A percentile compares a stretch with the other conserved stretches of the same genome.
These are phyloP conservation scores for Colletotrichum spinosum DNA, from an alignment of 2,329 filamentous ascomycete genomes.

Conservation along the genomic window DNA sequence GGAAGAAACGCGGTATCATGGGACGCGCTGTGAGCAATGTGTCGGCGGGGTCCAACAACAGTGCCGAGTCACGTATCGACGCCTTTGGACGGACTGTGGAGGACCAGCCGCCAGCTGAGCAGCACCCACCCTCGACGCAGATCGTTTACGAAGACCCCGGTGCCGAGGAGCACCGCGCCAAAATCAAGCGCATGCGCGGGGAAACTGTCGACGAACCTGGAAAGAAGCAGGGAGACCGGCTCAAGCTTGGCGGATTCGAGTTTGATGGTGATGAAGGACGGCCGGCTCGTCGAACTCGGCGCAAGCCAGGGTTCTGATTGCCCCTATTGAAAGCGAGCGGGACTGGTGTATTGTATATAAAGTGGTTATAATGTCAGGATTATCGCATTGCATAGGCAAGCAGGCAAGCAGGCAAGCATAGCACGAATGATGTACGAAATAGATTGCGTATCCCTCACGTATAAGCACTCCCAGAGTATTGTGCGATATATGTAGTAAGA, in stretches of 20 bases:
- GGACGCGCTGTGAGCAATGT: constrained; percentile 70
- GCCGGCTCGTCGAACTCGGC: constrained; percentile 15
- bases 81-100: constrained; percentile 18
- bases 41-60: constrained; percentile 62
- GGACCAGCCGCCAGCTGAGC: constrained; percentile 18
- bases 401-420: constrained; percentile 15
- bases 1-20: constrained; percentile 62
- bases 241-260: constrained; percentile 32
- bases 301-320: background rate
- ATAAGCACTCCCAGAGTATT: background rate
- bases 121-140: constrained; percentile 60
- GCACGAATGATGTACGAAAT: constrained; percentile 16
- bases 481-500: background rate
- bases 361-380: background rate
- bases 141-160: constrained; percentile 65
- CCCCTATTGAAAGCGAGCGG: background rate
- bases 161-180: constrained; percentile 56
- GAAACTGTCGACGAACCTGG: constrained; percentile 14
- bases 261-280: constrained; percentile 15
- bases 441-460: background rate
- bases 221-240: constrained; percentile 10
- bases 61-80: constrained; percentile 50
- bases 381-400: constrained; percentile 28
- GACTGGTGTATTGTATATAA: background rate
- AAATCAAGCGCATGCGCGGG: constrained; percentile 56